Evolutionary conservation across 805 yeast genomes (phyloP).

Genomic region (Kuraishia floccosa): DNA sequence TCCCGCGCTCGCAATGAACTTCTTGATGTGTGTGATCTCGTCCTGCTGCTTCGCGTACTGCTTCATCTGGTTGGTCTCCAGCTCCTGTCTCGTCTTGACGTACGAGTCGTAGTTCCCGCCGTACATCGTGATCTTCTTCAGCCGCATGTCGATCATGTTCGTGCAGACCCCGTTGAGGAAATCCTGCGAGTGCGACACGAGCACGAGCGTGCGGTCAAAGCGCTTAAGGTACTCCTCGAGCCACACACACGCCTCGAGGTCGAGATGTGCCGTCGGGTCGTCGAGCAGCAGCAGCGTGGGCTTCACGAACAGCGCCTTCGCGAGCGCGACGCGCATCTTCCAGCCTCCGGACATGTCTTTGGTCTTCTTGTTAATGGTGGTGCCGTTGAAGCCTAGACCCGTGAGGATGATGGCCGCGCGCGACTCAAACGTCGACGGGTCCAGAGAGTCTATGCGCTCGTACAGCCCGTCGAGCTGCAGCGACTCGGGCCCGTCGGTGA

Average conservation of each 20-base stretch:
- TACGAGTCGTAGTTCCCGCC: conserved; percentile 99
- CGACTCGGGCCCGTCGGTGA: conserved; percentile 91
- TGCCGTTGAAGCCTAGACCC: conserved; percentile 92
- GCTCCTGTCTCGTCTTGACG: conserved; percentile 86
- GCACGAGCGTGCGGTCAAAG: conserved; percentile 85
- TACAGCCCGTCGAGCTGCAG: conserved; percentile 77
- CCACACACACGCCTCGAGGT: conserved; percentile 99
- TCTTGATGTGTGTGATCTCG: conserved; percentile 95
- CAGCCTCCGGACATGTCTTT: conserved; percentile 99
- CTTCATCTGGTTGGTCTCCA: conserved; percentile 96
- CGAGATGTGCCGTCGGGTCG: conserved; percentile 99
- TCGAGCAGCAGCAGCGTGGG: conserved; percentile 91
- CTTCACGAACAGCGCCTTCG: conserved; percentile 95
- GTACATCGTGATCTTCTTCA: conserved; percentile 58
- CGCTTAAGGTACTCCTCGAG: conserved; percentile 94
- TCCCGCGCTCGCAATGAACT: conserved; percentile 99
- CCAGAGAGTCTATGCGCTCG: conserved; percentile 94
- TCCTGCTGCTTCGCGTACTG: conserved; percentile 96
- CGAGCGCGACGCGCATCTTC: conserved; percentile 99
- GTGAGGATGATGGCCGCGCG: conserved; percentile 92
- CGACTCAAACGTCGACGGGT: conserved; percentile 90
- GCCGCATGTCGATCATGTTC: conserved; percentile 96
- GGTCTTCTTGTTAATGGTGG: conserved; percentile 85
- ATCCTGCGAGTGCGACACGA: conserved; percentile 98
- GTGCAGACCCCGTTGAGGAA: conserved; percentile 98